These are phyloP conservation scores for Sesbania bispinosa DNA, from an alignment of 306 rosid genomes.

Conservation along the genomic window DNA sequence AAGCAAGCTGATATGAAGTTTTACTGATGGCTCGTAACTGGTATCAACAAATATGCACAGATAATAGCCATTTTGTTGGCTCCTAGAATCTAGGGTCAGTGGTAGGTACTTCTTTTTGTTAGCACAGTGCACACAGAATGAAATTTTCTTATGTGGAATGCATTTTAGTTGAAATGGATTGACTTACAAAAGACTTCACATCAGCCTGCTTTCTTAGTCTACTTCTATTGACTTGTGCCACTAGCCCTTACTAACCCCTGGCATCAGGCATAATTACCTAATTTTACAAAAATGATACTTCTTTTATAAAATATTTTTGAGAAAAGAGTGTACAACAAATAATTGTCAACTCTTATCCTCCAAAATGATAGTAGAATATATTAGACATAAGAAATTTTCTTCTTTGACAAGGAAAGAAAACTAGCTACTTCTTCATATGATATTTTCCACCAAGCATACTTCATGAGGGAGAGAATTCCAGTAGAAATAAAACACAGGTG, in stretches of 20 bases:
- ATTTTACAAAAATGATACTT: background rate
- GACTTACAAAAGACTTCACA: background rate
- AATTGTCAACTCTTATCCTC: conserved; percentile 8
- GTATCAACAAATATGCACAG: background rate
- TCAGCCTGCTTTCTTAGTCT: background rate
- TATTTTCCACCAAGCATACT: conserved; percentile 22
- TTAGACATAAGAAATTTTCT: background rate
- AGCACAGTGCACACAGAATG: background rate
- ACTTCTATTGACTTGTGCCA: background rate
- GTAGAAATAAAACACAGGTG: conserved; percentile 26
- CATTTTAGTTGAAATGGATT: background rate
- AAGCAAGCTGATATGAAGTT: background rate
- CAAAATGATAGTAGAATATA: background rate
- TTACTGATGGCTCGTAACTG: background rate
- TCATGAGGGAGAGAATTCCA: conserved; percentile 26
- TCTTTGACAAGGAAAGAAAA: background rate
- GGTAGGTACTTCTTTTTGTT: conserved; percentile 11
- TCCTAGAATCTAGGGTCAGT: background rate
- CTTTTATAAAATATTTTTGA: background rate
- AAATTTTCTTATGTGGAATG: background rate
- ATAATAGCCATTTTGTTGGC: background rate
- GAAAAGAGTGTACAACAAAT: background rate
- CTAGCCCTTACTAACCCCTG: conserved; percentile 1
- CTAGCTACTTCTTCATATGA: conserved; percentile 8
- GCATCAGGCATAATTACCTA: conserved; percentile 12